phyloP scores from a whole-genome alignment of 805 yeast genomes.

The Pichia thaimueangensis region DNA sequence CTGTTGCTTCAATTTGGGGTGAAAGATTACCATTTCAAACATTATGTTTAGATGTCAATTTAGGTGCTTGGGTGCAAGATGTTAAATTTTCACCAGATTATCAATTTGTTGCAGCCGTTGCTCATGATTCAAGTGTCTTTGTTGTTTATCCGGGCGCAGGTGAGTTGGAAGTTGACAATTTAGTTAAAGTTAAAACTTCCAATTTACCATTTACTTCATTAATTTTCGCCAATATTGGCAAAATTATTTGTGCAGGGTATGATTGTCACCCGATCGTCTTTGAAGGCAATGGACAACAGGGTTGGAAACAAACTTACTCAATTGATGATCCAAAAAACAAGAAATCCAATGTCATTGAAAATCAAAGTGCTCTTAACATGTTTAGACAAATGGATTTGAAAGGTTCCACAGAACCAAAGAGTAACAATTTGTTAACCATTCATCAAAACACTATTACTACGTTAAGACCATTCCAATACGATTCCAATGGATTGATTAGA shows the following conservation, averaged over 20 bases:
- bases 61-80: conserved; percentile 88
- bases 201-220: conserved; percentile 77
- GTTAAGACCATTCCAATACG: conserved; percentile 46
- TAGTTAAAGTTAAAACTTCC: conserved; percentile 53
- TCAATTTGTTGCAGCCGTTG: conserved; percentile 68
- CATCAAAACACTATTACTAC: conserved; percentile 88
- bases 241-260: conserved; percentile 83
- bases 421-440: conserved; percentile 56
- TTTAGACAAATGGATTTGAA: conserved; percentile 93
- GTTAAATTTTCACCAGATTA: conserved; percentile 80
- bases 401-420: conserved; percentile 56
- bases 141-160: conserved; percentile 65
- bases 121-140: conserved; percentile 82
- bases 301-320: conserved; percentile 51
- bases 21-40: conserved; percentile 92
- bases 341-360: conserved; percentile 48
- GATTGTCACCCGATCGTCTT: conserved; percentile 87
- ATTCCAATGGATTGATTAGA: conserved; percentile 42
- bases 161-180: conserved; percentile 49
- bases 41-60: conserved; percentile 70
- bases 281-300: conserved; percentile 54
- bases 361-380: conserved; percentile 82
- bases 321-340: conserved; percentile 52
- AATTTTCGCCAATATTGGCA: conserved; percentile 58
- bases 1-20: conserved; percentile 85